These are phyloP conservation scores for Candida dubliniensis DNA, from an alignment of 1,139 yeast species.

Conservation along the genomic window DNA sequence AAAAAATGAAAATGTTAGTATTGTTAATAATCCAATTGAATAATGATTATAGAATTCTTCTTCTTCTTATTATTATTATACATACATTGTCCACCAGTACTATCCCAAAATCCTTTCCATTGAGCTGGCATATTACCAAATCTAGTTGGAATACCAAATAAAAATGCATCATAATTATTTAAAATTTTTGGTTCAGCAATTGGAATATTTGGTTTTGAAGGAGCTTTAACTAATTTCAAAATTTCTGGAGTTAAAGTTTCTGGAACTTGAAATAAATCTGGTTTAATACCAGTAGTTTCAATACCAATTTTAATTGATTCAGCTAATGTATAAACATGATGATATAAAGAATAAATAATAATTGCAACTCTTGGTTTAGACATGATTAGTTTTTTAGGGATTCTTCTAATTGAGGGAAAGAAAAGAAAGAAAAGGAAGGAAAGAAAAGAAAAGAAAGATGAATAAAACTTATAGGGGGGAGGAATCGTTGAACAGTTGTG, in stretches of 20 bases:
- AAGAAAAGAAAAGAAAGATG: neutral
- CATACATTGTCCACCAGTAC: constrained; percentile 27
- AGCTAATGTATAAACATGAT: constrained; percentile 37
- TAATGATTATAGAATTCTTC: neutral
- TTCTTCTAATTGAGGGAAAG: neutral
- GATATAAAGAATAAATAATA: constrained; percentile 38
- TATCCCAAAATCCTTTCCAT: constrained; percentile 40
- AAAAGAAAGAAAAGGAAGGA: neutral
- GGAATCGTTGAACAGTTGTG: neutral
- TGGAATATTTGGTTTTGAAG: constrained; percentile 34
- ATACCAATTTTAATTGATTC: constrained; percentile 34
- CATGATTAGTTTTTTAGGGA: neutral
- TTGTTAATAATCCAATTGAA: too few relatives aligned
- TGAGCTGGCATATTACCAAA: constrained; percentile 40
- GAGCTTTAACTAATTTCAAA: constrained; percentile 32
- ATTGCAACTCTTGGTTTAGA: constrained; percentile 24
- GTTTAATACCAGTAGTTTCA: constrained; percentile 35
- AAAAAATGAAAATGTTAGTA: neutral
- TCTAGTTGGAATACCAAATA: constrained; percentile 42
- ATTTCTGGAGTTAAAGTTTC: constrained; percentile 35
- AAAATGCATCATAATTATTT: constrained; percentile 34
- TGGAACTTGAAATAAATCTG: constrained; percentile 36
- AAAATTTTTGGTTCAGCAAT: constrained; percentile 33
- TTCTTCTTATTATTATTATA: neutral
- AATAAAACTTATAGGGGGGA: neutral